Evolutionary conservation across 306 rosid species (phyloP), one percentile per base, ranked within the genome.

Genomic region (Prunus mongolica): DNA sequence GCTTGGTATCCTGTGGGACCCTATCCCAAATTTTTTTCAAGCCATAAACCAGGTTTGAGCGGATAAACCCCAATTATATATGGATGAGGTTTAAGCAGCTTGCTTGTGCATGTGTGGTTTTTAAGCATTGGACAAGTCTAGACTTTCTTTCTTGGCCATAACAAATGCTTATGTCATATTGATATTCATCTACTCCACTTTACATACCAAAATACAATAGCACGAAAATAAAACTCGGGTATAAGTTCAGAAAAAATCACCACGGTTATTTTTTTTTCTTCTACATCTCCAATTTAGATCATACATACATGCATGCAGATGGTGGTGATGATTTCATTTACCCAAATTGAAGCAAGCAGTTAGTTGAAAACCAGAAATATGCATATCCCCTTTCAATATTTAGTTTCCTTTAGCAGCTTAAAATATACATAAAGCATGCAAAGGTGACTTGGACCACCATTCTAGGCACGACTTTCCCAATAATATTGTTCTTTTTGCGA

Each of bases 371-470:
- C 60, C 58, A 49, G 4, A 58, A 32, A 51, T 65, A 67, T 63
- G 14, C 6, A 52, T 65, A 66, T 63, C 22, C 38, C 69, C 78
- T 41, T 49, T 65, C 69, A 47, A 38, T 38, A 38, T 38, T 16
- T 7, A 4, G 28, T 12, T 57, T 45, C 24, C 76, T 69, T 65
- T 62, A 13, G 11, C 32, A 11, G 44, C 12, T 77, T 49, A 28
- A 15, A 20, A 61, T 47, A 44, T 28, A 27, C 74, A 63, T 68
- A 78, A 73, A 76, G 74, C 44, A 34, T 9, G 55, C 44, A 80
- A 67, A 34, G 74, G 20, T 44, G 60, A 65, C 74, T 34, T 20
- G 86, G 86, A 67, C 79, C 86, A 24, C 18, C 71, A 49, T 79
- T 68, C 19, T 47, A 69, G 74, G 56, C 65, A 64, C 76, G 58